Conservation (phyloP, 768 basidiomycete genomes). For the Leccinum uliginosum region DNA sequence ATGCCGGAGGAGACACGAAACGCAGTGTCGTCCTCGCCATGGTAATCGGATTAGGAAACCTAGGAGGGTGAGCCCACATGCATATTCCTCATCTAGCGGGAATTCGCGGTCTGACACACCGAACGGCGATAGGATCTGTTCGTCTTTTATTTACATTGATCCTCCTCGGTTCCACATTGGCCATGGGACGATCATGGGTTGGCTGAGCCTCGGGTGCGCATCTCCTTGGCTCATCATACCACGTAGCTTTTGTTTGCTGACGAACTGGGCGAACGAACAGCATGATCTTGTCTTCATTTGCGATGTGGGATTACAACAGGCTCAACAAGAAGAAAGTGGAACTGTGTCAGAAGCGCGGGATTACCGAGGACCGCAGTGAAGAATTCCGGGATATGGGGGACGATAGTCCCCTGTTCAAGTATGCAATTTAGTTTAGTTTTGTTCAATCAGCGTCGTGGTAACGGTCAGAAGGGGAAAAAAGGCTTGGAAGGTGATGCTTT, state of each 20-base stretch:
- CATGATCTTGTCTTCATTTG: conserved; percentile 36
- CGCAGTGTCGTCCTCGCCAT: conserved; percentile 48
- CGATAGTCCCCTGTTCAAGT: conserved; percentile 53
- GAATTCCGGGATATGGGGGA: conserved; percentile 49
- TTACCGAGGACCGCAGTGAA: conserved; percentile 35
- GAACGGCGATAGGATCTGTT: conserved; percentile 31
- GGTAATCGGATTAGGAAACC: conserved; percentile 51
- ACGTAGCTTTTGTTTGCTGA: conserved; percentile 23
- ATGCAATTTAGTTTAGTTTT: conserved; percentile 13
- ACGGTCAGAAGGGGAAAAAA: neutral
- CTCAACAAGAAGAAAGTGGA: conserved; percentile 48
- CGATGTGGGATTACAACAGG: conserved; percentile 46
- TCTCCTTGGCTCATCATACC: conserved; percentile 10
- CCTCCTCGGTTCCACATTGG: conserved; percentile 36
- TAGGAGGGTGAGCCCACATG: conserved; percentile 42
- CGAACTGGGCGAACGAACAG: conserved; percentile 26
- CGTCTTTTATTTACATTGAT: conserved; percentile 39
- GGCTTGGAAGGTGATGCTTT: neutral
- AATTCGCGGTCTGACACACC: conserved; percentile 2
- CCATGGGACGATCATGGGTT: conserved; percentile 36
- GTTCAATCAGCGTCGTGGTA: neutral
- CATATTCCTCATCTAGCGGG: neutral
- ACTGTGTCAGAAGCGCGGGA: conserved; percentile 39
- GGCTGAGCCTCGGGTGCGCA: conserved; percentile 25
- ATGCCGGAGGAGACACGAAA: conserved; percentile 53